These are phyloP conservation scores for Saturnispora sanitii DNA, from an alignment of 805 yeast genomes.

Conservation along the genomic window DNA sequence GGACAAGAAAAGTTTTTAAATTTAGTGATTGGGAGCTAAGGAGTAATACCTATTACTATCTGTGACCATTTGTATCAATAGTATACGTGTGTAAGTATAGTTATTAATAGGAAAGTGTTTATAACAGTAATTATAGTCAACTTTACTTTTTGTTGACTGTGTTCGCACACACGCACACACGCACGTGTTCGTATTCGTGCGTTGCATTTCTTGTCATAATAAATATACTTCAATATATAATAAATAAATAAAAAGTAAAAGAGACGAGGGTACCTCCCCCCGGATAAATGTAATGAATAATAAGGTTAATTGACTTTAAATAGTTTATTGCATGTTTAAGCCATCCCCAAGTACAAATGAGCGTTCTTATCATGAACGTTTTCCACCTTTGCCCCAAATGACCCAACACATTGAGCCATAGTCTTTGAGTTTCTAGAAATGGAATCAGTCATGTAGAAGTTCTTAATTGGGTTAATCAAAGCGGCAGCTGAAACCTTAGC, in stretches of 20 bases:
- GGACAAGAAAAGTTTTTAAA: constrained; percentile 7
- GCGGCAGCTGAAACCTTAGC: constrained; percentile 30
- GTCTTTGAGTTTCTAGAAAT: constrained; percentile 82
- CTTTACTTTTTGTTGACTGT: too few relatives aligned
- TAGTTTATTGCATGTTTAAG: constrained; percentile 12
- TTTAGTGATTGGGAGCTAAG: not conserved
- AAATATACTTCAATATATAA: constrained; percentile 3
- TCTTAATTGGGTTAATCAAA: constrained; percentile 62
- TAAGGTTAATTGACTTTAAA: not conserved
- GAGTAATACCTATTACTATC: too few relatives aligned
- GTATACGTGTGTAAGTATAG: too few relatives aligned
- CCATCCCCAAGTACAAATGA: constrained; percentile 25
- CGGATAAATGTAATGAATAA: not conserved
- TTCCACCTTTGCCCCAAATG: constrained; percentile 59
- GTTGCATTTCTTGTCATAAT: constrained; percentile 1
- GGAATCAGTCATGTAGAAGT: constrained; percentile 83
- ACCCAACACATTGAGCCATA: constrained; percentile 77
- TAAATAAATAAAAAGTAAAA: constrained; percentile 3
- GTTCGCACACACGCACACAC: too few relatives aligned
- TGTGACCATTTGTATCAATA: too few relatives aligned
- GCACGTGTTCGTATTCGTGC: too few relatives aligned
- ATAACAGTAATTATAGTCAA: too few relatives aligned
- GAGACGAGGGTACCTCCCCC: not conserved
- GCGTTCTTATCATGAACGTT: constrained; percentile 42
- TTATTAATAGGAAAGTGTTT: too few relatives aligned